Evolutionary conservation across 129 eudicot species (phyloP), one percentile per base, ranked within the genome.

Genomic region (Apium graveolens): DNA sequence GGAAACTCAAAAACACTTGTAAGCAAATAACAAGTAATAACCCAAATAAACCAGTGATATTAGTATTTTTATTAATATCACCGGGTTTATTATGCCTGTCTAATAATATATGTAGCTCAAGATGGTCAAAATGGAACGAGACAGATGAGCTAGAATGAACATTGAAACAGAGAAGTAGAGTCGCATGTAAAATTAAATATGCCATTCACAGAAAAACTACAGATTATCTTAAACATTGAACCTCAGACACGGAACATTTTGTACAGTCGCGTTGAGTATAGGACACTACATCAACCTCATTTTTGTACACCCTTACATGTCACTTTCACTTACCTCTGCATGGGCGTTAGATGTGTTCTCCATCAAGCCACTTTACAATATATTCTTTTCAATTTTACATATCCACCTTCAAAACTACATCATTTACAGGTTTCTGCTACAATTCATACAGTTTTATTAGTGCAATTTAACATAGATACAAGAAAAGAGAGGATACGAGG

Each of bases 361-460:
- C 81, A 78, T 62, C 87, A 81, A 41, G 76, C 87, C 91, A 83
- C 89, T 41, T 82, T 5, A 77, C 81, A 78, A 77, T 80, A 74
- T 80, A 83, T 92, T 83, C 12, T 17, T 29, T 68, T 31, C 7
- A 18, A 31, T 12, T 41, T 4, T 24, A 72, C 43, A n/a, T 18
- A 76, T 11, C 27, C 86, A 39, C 44, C 85, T 86, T 85, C 87
- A 80, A 81, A 83, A 81, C 97, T 91, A 44, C 92, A 85, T 82
- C 90, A 93, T 91, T 82, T 93, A 93, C 97, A 93, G 87, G 82
- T 90, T 83, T 87, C 90, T 86, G 85, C 87, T 90, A 86, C 95
- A 91, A 81, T 85, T 12, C 42, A 27, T 26, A 70, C 84, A 84
- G 72, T 83, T 83, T 87, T 87, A 87, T 88, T 88, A 78, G 88